Base-by-base conservation (phyloP, 169 alveolate genomes). In the Plasmodium ovale region DNA sequence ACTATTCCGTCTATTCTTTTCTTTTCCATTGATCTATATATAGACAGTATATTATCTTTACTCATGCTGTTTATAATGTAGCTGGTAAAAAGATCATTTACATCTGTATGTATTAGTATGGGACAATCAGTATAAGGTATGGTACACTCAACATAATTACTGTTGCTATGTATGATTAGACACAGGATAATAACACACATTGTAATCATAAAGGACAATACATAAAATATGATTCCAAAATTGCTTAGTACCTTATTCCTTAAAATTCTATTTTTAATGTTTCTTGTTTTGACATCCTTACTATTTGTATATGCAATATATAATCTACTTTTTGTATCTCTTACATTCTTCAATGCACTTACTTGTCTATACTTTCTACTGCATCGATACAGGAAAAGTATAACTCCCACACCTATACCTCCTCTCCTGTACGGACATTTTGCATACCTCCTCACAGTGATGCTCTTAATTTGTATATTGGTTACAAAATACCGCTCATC, bases 71-170 rank as follows among this genome's bases (percentile, higher is more conserved):
- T 62, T 31, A 74, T 47, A 12, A 29, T 49, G 16, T 14, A 47
- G 47, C 53, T 74, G 16, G 27, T 35, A 25, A 74, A 62, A 29
- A 74, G 62, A 14, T 14, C 62, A 6, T 54, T 33, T 10, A 74
- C 7, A 39, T 47, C 68, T n/a, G 23, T 14, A 35, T 74, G 88
- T n/a, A 60, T 35, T n/a, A 74, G 12, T 16, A 74, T 31, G 3
- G 88, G 88, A 3, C 88, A 74, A 21, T 74, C 88, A 42, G 58
- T 54, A 25, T 42, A 74, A 4, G 65, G 62, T 25, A 74, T 44
- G 16, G 27, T 35, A 31, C 88, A 74, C 25, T 74, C 77, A 3
- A 74, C 65, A 35, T 74, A 47, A 42, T 74, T 10, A 14, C 62
- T 42, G 10, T 74, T 74, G 19, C 62, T 64, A 37, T 74, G 62